These are phyloP conservation scores for Centaurea solstitialis DNA, from an alignment of 129 eudicot genomes.

Conservation along the genomic window DNA sequence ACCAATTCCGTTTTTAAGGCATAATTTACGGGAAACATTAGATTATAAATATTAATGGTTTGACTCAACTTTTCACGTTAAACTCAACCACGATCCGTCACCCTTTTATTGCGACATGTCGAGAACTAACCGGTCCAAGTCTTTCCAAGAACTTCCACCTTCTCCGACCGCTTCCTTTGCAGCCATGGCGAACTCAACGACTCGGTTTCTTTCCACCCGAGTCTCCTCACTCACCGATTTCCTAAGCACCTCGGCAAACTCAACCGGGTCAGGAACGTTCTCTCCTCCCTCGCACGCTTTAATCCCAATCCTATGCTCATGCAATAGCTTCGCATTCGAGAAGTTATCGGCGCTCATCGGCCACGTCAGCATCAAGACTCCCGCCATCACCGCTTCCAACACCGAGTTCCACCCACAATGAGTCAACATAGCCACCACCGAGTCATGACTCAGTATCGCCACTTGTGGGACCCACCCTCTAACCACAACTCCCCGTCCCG, in stretches of 20 bases:
- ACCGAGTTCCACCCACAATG: constrained; percentile 40
- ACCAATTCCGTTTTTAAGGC: no score
- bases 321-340: constrained; percentile 20
- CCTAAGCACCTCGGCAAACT: constrained; percentile 34
- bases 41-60: no score
- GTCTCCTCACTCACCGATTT: constrained; percentile 24
- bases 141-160: constrained; percentile 50
- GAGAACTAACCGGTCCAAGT: constrained; percentile 27
- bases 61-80: no score
- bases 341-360: constrained; percentile 27
- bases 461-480: constrained; percentile 39
- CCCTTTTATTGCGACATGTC: background rate
- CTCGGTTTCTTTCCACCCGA: constrained; percentile 43
- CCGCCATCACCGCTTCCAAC: constrained; percentile 20
- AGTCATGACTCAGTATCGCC: constrained; percentile 21
- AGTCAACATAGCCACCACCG: constrained; percentile 24
- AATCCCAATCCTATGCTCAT: constrained; percentile 41
- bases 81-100: no score
- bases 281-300: constrained; percentile 48
- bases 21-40: no score
- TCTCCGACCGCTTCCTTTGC: constrained; percentile 53
- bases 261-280: constrained; percentile 41
- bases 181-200: constrained; percentile 2
- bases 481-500: constrained; percentile 13
- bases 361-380: constrained; percentile 23